phyloP scores from a whole-genome alignment of 176 grass and related monocot genomes.

The Ensete glaucum region DNA sequence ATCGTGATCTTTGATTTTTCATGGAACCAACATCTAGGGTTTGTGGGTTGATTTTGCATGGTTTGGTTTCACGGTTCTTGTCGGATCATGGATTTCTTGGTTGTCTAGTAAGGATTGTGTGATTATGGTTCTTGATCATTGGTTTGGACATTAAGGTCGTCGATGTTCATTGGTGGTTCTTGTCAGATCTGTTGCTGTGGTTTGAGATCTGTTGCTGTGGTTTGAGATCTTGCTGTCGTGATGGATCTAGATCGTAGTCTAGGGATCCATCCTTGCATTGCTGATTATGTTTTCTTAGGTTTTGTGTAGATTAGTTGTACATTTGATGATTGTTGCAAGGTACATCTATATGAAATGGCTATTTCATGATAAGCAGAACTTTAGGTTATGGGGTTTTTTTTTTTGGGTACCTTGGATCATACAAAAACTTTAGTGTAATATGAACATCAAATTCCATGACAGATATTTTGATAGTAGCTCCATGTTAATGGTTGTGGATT shows the following conservation, averaged over 20 bases:
- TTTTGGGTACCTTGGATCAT: too few species aligned
- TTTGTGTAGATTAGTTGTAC: too few species aligned
- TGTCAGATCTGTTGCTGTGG: not conserved
- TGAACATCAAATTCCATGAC: too few species aligned
- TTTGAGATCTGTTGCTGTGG: not conserved
- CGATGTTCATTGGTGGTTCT: not conserved
- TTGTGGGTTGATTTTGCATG: not conserved
- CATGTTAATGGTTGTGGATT: too few species aligned
- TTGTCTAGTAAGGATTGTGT: not conserved
- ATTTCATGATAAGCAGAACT: too few species aligned
- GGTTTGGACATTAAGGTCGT: not conserved
- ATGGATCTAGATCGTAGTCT: not conserved
- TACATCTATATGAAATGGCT: too few species aligned
- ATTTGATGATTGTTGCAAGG: too few species aligned
- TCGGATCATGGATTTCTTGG: not conserved
- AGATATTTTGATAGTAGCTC: too few species aligned
- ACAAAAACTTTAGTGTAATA: too few species aligned
- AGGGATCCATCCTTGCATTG: too few species aligned
- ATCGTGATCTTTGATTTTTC: not conserved
- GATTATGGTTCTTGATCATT: not conserved
- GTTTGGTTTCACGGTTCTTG: not conserved
- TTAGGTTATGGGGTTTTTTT: too few species aligned
- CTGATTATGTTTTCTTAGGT: too few species aligned
- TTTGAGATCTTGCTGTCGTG: not conserved
- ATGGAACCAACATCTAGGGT: not conserved